phyloP scores from a whole-genome alignment of 371 early-diverging fungal species.

The Aphelidium insulamus region DNA sequence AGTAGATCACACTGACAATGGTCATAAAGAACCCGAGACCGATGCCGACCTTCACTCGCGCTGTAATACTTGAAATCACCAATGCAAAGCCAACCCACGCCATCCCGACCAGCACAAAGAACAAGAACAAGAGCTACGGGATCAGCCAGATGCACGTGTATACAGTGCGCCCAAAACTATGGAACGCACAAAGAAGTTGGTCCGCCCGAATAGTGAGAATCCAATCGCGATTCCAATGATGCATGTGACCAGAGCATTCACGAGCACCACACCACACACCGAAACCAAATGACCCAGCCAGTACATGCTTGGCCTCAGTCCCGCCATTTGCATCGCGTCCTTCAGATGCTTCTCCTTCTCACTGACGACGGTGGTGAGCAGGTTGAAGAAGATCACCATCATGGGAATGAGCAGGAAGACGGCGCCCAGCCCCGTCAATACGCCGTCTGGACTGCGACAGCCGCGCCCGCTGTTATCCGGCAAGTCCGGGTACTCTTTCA shows the following conservation, averaged over 20 bases:
- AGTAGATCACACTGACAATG: no score
- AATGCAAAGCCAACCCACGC: slow-evolving; percentile 41
- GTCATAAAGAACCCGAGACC: background rate
- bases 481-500: no score
- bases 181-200: slow-evolving; percentile 17
- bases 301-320: slow-evolving; percentile 27
- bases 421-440: slow-evolving; percentile 24
- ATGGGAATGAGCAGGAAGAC: slow-evolving; percentile 44
- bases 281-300: slow-evolving; percentile 33
- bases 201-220: slow-evolving; percentile 29
- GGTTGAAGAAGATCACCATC: slow-evolving; percentile 22
- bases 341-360: slow-evolving; percentile 41
- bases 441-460: background rate
- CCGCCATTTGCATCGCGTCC: slow-evolving; percentile 49
- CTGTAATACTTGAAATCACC: background rate
- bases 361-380: slow-evolving; percentile 33
- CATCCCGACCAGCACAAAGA: slow-evolving; percentile 42
- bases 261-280: slow-evolving; percentile 20
- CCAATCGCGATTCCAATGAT: slow-evolving; percentile 28
- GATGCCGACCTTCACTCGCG: background rate
- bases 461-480: no score
- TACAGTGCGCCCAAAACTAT: background rate
- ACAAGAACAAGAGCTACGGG: slow-evolving; percentile 15
- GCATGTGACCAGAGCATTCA: slow-evolving; percentile 26
- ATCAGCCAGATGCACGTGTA: background rate